Percentiles rank a stretch among this genome's conserved stretches.
Conservation (phyloP, 2,329 filamentous ascomycete genomes). For the Cercospora zeae-maydis region DNA sequence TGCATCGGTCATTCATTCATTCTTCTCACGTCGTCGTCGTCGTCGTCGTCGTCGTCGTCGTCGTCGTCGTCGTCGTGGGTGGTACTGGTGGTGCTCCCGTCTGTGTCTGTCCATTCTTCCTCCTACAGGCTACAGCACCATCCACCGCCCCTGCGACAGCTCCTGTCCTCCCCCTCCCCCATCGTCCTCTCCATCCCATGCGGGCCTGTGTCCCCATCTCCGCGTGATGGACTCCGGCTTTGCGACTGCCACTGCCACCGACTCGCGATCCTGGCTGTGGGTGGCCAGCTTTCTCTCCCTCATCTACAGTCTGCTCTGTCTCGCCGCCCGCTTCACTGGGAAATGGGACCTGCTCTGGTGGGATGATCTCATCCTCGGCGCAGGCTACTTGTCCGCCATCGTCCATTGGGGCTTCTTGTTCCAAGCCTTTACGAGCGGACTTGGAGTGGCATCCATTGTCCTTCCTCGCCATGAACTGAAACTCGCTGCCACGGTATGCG, state of each 20-base stretch:
- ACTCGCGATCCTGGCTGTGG: conserved; percentile 25
- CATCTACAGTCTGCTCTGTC: conserved; percentile 25
- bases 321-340: conserved; percentile 18
- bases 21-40: background rate
- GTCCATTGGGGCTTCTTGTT: conserved; percentile 23
- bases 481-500: conserved; percentile 13
- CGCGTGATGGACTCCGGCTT: conserved; percentile 17
- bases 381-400: conserved; percentile 16
- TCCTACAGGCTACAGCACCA: conserved; percentile 4
- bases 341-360: conserved; percentile 27
- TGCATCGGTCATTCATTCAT: too few species aligned
- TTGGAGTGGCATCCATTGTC: conserved; percentile 16
- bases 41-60: too few species aligned
- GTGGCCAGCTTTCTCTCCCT: conserved; percentile 20
- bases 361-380: conserved; percentile 22
- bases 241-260: conserved; percentile 16
- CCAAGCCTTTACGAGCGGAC: conserved; percentile 10
- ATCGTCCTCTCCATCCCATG: background rate
- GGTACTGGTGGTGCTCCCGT: background rate
- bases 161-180: background rate
- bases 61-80: too few species aligned
- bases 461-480: conserved; percentile 11
- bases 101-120: background rate
- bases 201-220: background rate
- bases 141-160: background rate